Conservation (phyloP, 1,284 basidiomycete species). For the Naganishia albida region DNA sequence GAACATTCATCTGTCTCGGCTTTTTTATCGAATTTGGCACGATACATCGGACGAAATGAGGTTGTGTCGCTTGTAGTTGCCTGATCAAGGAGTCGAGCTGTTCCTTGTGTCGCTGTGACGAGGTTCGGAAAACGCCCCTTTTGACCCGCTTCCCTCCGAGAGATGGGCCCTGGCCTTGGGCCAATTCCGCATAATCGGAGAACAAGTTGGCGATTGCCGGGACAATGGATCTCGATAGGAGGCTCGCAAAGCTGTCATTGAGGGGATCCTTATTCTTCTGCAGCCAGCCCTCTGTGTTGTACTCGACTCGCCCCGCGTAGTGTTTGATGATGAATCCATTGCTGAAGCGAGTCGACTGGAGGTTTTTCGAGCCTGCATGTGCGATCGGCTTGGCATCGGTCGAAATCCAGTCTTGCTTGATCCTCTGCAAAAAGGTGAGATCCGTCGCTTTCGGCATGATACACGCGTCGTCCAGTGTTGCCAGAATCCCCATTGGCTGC, state of each 20-base stretch:
- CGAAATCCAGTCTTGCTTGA: slow-evolving; percentile 53
- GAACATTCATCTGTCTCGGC: slow-evolving; percentile 87
- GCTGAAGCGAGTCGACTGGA: slow-evolving; percentile 82
- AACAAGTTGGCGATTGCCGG: slow-evolving; percentile 82
- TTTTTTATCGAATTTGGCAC: slow-evolving; percentile 93
- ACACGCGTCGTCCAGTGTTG: slow-evolving; percentile 94
- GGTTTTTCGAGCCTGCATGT: slow-evolving; percentile 78
- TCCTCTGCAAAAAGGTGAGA: slow-evolving; percentile 90
- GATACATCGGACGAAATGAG: slow-evolving; percentile 98
- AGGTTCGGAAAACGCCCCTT: slow-evolving; percentile 96
- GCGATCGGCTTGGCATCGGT: not conserved
- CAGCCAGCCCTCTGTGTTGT: slow-evolving; percentile 93
- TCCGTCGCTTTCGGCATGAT: slow-evolving; percentile 99
- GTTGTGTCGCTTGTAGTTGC: slow-evolving; percentile 90
- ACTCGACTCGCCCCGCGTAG: slow-evolving; percentile 96
- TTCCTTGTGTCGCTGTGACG: slow-evolving; percentile 94
- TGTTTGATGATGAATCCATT: slow-evolving; percentile 95
- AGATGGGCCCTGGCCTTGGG: slow-evolving; percentile 41
- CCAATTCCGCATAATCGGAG: slow-evolving; percentile 72
- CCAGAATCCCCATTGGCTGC: slow-evolving; percentile 81
- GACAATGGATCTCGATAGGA: slow-evolving; percentile 81
- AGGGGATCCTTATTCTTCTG: slow-evolving; percentile 99
- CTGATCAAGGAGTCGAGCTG: slow-evolving; percentile 89
- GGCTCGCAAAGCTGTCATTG: slow-evolving; percentile 91
- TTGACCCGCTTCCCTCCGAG: slow-evolving; percentile 75